Conservation (phyloP, 768 basidiomycete genomes). For the Pholiota molesta region DNA sequence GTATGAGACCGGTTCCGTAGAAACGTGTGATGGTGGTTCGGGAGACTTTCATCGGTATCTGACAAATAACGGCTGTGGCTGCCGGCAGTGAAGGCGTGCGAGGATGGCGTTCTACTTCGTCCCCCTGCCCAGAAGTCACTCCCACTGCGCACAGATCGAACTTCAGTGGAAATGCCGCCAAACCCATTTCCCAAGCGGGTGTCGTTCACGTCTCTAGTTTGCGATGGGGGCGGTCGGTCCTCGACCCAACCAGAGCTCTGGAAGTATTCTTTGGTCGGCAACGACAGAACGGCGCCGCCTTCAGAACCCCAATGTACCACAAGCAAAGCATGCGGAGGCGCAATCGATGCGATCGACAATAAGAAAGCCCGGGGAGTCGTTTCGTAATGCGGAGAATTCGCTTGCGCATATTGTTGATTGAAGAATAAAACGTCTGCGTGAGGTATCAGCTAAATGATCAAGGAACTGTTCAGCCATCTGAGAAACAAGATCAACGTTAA, state of each 20-base stretch:
- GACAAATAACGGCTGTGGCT: conserved; percentile 29
- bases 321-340: conserved; percentile 76
- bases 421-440: conserved; percentile 85
- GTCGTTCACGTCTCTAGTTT: conserved; percentile 11
- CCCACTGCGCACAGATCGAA: conserved; percentile 60
- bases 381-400: conserved; percentile 59
- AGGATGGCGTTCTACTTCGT: conserved; percentile 55
- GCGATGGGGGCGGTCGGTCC: conserved; percentile 36
- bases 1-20: conserved; percentile 23
- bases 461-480: conserved; percentile 8
- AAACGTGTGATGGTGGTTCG: conserved; percentile 19
- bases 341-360: conserved; percentile 68
- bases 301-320: conserved; percentile 81
- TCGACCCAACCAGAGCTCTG: conserved; percentile 85
- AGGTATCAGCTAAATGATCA: conserved; percentile 64
- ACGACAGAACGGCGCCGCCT: conserved; percentile 77
- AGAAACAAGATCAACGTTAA: neutral
- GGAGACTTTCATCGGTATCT: conserved; percentile 31
- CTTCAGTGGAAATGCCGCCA: conserved; percentile 31
- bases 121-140: conserved; percentile 80
- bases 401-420: conserved; percentile 70
- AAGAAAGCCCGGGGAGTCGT: conserved; percentile 76
- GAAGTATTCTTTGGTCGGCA: conserved; percentile 86
- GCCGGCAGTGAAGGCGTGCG: conserved; percentile 54
- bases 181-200: conserved; percentile 19